Conservation (phyloP, 495 filamentous ascomycete species). For the Aspergillus heteromorphus region DNA sequence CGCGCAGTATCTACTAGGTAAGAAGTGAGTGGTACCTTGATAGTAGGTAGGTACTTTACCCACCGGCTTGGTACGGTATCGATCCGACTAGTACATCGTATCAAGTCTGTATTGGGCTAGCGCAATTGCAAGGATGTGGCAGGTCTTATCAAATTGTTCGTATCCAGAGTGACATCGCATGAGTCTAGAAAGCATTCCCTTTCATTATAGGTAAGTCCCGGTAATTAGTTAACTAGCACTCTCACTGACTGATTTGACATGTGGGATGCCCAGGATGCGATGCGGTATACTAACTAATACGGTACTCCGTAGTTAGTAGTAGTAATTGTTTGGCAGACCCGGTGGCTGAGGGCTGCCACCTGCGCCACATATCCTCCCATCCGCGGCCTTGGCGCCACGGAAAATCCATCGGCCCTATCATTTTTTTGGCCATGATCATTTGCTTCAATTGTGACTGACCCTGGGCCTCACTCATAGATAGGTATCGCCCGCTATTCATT, state of each 20-base stretch:
- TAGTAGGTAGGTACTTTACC: no score
- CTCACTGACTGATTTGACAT: no score
- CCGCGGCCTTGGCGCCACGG: neutral
- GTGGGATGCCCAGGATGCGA: no score
- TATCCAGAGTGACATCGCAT: neutral
- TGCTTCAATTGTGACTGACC: no score
- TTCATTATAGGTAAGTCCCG: no score
- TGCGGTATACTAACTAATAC: no score
- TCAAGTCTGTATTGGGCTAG: neutral
- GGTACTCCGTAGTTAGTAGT: slow-evolving; percentile 1
- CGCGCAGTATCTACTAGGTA: no score
- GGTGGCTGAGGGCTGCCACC: slow-evolving; percentile 7
- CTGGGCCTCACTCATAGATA: no score
- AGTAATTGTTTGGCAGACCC: slow-evolving; percentile 3
- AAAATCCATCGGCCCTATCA: slow-evolving; percentile 1
- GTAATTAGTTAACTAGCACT: neutral
- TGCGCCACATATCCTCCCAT: slow-evolving; percentile 18
- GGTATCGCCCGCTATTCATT: neutral
- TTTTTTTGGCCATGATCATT: neutral
- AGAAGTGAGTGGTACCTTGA: no score
- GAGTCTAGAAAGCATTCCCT: neutral
- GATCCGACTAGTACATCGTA: neutral
- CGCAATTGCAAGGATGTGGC: neutral
- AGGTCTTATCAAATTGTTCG: no score
- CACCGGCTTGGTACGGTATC: neutral